phyloP scores from a whole-genome alignment of 805 yeast species.

The Vanderwaltozyma polyspora region DNA sequence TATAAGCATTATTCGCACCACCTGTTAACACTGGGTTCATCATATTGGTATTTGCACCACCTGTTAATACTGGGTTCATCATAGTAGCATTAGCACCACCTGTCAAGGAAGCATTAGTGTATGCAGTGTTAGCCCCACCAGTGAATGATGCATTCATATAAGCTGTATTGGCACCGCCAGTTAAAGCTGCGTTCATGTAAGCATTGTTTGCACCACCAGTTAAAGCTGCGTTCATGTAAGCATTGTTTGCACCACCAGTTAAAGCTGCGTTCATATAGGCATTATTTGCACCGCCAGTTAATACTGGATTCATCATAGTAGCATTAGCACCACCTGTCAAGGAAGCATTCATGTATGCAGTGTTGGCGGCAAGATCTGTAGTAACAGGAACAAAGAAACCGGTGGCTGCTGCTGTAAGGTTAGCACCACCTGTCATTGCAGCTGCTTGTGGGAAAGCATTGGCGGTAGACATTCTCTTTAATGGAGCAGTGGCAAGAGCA shows the following conservation, averaged over 20 bases:
- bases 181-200: background rate
- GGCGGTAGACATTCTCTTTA: conserved; percentile 14
- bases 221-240: conserved; percentile 3
- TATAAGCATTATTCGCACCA: background rate
- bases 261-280: background rate
- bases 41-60: background rate
- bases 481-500: conserved; percentile 2
- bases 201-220: conserved; percentile 2
- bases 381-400: background rate
- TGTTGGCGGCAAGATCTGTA: background rate
- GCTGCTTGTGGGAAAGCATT: conserved; percentile 13
- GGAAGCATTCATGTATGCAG: conserved; percentile 1
- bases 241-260: conserved; percentile 2
- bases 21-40: background rate
- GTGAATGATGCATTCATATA: background rate
- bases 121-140: conserved; percentile 1
- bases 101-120: background rate
- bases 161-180: conserved; percentile 5
- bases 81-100: conserved; percentile 1
- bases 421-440: conserved; percentile 13
- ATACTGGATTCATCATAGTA: background rate
- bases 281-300: background rate
- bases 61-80: background rate
- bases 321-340: conserved; percentile 1
- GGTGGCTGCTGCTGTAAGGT: background rate